Base-by-base conservation (phyloP, 305 asterid genomes). In the Fraxinus greggii region DNA sequence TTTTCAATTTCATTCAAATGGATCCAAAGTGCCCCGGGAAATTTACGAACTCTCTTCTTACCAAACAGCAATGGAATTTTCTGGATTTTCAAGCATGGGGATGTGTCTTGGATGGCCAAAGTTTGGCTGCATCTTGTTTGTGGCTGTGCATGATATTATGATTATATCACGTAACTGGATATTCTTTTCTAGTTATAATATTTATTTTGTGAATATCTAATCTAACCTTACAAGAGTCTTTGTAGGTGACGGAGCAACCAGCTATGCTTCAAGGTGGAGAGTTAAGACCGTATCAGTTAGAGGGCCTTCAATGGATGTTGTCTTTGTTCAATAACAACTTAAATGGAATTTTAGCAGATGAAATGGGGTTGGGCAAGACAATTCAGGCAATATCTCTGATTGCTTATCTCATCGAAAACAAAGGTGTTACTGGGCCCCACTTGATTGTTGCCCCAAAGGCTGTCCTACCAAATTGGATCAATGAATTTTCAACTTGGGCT, bases 261-360 rank as follows among this genome's bases (percentile, higher is more conserved):
- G 85, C 86, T 73, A 93, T 93, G 96, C 99, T 97, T 88, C 98
- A 97, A 85, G 98, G 99, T 84, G 99, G 99, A 86, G 99, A 94
- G 88, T 87, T 96, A 81, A 92, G 99, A 79, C 59, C 89, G 8
- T 94, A 96, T 89, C 99, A 96, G 85, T 29, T 96, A 76, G 99
- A 96, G 92, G 99, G 99, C 84, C 99, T 96, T 81, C 99, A 96
- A 28, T 96, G 99, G 99, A 96, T 96, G 99, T 83, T 96, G 80
- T 96, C 99, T 3, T 87, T 96, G 90, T 96, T 93, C 90, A 96
- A 96, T 87, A 96, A 96, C 89, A 96, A 96, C 85, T 89, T 96
- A 54, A 96, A 96, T 85, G 99, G 99, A 80, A 96, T 96, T 85
- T 88, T 96, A 83, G 99, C 99, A 12, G 99, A 96, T 90, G 99